These are phyloP conservation scores for Phytophthora sansomeana DNA, from an alignment of 352 stramenopile species.

Conservation along the genomic window DNA sequence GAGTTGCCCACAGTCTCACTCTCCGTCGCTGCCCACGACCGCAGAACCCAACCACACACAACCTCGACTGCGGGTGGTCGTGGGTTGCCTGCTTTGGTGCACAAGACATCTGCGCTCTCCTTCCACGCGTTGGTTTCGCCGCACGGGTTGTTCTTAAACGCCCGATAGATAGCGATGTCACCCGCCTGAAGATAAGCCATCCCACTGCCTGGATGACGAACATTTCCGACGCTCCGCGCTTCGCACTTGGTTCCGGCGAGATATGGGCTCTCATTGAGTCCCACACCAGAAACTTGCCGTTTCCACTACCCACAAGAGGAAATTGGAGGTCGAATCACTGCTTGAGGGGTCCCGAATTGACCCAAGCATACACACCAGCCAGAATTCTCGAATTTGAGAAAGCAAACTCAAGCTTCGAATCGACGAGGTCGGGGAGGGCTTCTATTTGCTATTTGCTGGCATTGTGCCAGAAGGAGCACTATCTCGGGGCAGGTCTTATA, in stretches of 20 bases:
- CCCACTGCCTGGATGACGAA: constrained; percentile 12
- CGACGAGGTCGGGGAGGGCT: too few relatives aligned
- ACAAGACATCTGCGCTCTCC: constrained; percentile 15
- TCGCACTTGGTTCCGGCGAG: constrained; percentile 7
- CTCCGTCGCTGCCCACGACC: constrained; percentile 13
- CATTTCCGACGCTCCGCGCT: neutral
- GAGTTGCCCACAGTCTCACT: constrained; percentile 9
- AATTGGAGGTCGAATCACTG: constrained; percentile 15
- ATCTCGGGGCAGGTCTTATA: too few relatives aligned
- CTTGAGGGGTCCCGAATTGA: too few relatives aligned
- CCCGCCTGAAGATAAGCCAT: constrained; percentile 9
- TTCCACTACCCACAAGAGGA: neutral
- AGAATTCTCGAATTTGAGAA: too few relatives aligned
- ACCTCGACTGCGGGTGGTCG: constrained; percentile 9
- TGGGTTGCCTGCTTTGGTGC: constrained; percentile 19
- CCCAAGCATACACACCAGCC: too few relatives aligned
- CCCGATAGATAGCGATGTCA: constrained; percentile 21
- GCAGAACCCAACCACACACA: constrained; percentile 12
- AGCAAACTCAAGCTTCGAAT: too few relatives aligned
- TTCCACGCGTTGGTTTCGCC: constrained; percentile 24
- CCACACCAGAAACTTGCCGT: constrained; percentile 15
- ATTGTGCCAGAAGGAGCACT: too few relatives aligned
- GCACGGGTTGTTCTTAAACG: constrained; percentile 23
- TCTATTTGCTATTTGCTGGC: too few relatives aligned
- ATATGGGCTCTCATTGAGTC: constrained; percentile 15